Conservation (phyloP, 2,329 filamentous ascomycete species). For the Sphaerulina vaccinii region DNA sequence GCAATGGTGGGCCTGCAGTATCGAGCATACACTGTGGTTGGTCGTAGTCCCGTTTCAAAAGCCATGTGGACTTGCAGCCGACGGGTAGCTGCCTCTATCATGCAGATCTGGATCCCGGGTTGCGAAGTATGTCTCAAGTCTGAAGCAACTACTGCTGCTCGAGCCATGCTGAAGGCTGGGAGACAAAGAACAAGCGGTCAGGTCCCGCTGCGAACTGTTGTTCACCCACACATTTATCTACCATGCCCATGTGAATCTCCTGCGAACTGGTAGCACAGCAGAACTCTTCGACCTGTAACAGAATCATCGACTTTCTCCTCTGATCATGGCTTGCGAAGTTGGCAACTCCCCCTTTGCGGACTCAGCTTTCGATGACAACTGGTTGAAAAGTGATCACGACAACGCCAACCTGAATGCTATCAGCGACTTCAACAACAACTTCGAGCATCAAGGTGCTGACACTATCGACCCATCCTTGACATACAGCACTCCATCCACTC, state of each 20-base stretch:
- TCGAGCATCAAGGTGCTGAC: slow-evolving; percentile 7
- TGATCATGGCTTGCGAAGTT: slow-evolving; percentile 24
- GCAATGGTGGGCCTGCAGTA: background rate
- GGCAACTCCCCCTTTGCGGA: slow-evolving; percentile 21
- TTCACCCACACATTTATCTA: slow-evolving; percentile 21
- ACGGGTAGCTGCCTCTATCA: slow-evolving; percentile 19
- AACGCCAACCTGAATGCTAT: slow-evolving; percentile 19
- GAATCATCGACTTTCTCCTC: background rate
- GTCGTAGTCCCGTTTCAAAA: slow-evolving; percentile 19
- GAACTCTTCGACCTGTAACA: background rate
- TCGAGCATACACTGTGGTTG: background rate
- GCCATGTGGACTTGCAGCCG: background rate
- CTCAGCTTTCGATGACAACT: slow-evolving; percentile 16
- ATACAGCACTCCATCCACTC: slow-evolving; percentile 15
- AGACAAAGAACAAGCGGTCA: slow-evolving; percentile 24
- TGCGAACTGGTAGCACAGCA: slow-evolving; percentile 23
- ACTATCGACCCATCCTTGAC: slow-evolving; percentile 20
- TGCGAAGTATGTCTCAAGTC: slow-evolving; percentile 24
- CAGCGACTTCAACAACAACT: slow-evolving; percentile 24
- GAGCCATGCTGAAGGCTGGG: background rate
- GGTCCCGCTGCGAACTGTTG: slow-evolving; percentile 28
- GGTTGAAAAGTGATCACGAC: slow-evolving; percentile 13
- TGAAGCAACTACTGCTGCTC: slow-evolving; percentile 14
- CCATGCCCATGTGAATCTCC: slow-evolving; percentile 9
- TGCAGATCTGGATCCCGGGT: slow-evolving; percentile 1